Evolutionary conservation across 345 rosid species (phyloP).

Genomic region (Streptanthus diversifolius): DNA sequence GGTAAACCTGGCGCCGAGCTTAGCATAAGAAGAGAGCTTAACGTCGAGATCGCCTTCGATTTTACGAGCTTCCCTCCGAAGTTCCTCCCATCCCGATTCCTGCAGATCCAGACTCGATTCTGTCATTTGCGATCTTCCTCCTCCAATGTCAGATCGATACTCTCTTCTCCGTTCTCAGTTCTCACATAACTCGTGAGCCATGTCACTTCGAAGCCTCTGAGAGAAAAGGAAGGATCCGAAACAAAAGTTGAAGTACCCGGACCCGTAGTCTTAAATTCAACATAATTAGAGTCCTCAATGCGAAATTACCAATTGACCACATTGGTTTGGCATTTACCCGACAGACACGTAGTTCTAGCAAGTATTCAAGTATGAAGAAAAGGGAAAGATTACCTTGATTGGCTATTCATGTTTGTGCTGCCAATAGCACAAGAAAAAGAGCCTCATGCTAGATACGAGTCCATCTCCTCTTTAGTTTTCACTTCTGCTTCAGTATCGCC

Average conservation of each 20-base stretch:
- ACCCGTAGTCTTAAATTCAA: background rate
- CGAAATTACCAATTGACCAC: background rate
- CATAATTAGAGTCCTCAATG: too few relatives aligned
- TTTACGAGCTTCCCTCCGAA: slow-evolving; percentile 87
- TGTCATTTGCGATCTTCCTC: slow-evolving; percentile 49
- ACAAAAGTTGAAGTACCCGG: background rate
- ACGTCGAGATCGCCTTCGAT: slow-evolving; percentile 97
- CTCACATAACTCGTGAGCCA: slow-evolving; percentile 7
- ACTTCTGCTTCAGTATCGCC: slow-evolving; percentile 93
- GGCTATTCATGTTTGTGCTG: slow-evolving; percentile 95
- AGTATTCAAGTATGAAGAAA: too few relatives aligned
- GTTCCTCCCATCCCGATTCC: slow-evolving; percentile 98
- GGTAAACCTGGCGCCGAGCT: slow-evolving; percentile 85
- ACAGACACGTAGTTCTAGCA: too few relatives aligned
- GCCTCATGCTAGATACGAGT: slow-evolving; percentile 63
- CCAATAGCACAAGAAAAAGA: slow-evolving; percentile 84
- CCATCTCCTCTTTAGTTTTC: slow-evolving; percentile 83
- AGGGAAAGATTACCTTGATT: slow-evolving; percentile 61
- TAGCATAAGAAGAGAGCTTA: slow-evolving; percentile 95
- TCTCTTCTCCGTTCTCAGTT: background rate
- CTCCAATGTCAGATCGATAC: slow-evolving; percentile 17
- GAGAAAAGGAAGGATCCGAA: background rate
- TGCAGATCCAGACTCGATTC: slow-evolving; percentile 76
- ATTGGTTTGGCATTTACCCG: too few relatives aligned
- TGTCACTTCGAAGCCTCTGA: background rate